Evolutionary conservation across 129 eudicot species (phyloP).

Genomic region (Glebionis coronaria): DNA sequence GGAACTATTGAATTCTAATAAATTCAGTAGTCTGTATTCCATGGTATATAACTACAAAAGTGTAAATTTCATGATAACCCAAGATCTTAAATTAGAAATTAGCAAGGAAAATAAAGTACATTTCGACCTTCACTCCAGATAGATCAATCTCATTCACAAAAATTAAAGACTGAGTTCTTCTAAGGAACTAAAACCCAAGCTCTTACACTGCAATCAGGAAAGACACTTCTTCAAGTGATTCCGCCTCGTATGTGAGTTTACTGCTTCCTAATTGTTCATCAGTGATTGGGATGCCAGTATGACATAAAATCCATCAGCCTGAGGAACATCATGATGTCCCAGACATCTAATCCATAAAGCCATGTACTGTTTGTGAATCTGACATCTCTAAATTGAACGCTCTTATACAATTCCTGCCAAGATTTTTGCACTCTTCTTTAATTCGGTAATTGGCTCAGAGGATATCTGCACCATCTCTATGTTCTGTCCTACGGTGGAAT

Average conservation of each 20-base stretch:
- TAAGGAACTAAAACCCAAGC: constrained; percentile 46
- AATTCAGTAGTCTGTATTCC: constrained; percentile 52
- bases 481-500: constrained; percentile 38
- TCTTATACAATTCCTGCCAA: constrained; percentile 22
- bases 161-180: constrained; percentile 41
- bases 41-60: constrained; percentile 17
- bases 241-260: constrained; percentile 47
- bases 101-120: constrained; percentile 16
- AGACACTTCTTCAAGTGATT: constrained; percentile 57
- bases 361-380: constrained; percentile 37
- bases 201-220: constrained; percentile 54
- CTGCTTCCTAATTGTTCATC: constrained; percentile 20
- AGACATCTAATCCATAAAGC: constrained; percentile 40
- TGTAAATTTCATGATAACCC: neutral
- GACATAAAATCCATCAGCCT: constrained; percentile 58
- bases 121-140: constrained; percentile 39
- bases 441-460: constrained; percentile 11
- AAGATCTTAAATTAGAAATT: neutral
- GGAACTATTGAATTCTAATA: constrained; percentile 49
- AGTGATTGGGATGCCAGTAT: constrained; percentile 47
- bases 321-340: constrained; percentile 44
- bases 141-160: constrained; percentile 44
- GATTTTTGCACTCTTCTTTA: constrained; percentile 28
- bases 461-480: constrained; percentile 41
- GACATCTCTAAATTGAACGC: constrained; percentile 50